Evolutionary conservation across 2,329 filamentous ascomycete genomes (phyloP).

Genomic region (Talaromyces sp.): DNA sequence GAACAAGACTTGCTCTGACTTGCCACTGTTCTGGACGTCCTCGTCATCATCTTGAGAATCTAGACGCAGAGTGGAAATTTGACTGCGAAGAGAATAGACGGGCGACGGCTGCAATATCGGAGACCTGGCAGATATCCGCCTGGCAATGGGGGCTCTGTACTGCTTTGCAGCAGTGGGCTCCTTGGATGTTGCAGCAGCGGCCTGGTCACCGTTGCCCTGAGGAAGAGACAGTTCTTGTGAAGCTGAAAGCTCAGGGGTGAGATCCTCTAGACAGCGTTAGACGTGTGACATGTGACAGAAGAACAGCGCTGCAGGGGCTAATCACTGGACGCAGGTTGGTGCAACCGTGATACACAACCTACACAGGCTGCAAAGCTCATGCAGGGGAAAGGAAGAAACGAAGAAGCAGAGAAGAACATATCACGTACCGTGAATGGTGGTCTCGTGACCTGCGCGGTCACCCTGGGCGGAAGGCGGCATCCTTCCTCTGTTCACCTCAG

Average conservation of each 20-base stretch:
- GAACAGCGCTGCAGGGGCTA: neutral
- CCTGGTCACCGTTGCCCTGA: constrained; percentile 2
- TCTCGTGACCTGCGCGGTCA: neutral
- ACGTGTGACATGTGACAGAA: neutral
- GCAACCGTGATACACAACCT: neutral
- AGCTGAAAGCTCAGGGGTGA: neutral
- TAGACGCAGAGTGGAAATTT: constrained; percentile 20
- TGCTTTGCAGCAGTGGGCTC: constrained; percentile 17
- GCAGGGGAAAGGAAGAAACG: neutral
- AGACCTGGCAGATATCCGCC: constrained; percentile 23
- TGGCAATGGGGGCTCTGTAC: constrained; percentile 22
- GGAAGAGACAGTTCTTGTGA: constrained; percentile 1
- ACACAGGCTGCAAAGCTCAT: neutral
- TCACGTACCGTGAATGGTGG: neutral
- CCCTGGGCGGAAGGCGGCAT: neutral
- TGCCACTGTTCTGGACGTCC: constrained; percentile 7
- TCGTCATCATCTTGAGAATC: constrained; percentile 25
- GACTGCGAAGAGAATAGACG: constrained; percentile 23
- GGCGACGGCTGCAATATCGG: constrained; percentile 14
- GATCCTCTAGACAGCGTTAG: neutral
- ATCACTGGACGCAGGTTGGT: neutral
- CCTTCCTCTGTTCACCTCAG: neutral
- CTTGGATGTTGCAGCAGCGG: neutral
- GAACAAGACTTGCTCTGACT: constrained; percentile 45
- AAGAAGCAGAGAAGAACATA: neutral